phyloP scores from a whole-genome alignment of 1,284 basidiomycete species.

The Tranzscheliella williamsii region DNA sequence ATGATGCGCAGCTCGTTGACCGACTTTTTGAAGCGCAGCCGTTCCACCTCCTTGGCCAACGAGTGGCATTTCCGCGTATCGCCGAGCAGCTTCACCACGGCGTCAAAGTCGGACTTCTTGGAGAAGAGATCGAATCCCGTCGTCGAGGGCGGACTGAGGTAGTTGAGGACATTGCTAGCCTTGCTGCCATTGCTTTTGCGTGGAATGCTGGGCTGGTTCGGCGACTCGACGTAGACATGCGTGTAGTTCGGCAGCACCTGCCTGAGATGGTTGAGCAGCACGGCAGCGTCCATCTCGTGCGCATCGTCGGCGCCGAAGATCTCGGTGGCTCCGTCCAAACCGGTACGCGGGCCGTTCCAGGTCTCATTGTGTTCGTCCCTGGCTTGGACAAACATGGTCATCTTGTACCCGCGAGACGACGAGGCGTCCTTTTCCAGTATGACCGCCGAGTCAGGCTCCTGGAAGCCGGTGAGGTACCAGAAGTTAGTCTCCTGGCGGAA shows the following conservation, averaged over 20 bases:
- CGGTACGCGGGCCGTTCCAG: constrained; percentile 83
- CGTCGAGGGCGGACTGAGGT: constrained; percentile 50
- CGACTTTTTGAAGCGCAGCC: constrained; percentile 49
- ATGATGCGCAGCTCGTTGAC: constrained; percentile 55
- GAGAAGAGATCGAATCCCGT: constrained; percentile 50
- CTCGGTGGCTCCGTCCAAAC: constrained; percentile 47
- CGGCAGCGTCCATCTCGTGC: constrained; percentile 41
- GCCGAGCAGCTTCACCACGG: constrained; percentile 47
- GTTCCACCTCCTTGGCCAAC: constrained; percentile 47
- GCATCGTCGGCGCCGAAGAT: constrained; percentile 59
- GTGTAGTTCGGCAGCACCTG: constrained; percentile 33
- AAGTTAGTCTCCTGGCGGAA: constrained; percentile 72
- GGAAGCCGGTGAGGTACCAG: constrained; percentile 70
- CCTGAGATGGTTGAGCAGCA: constrained; percentile 46
- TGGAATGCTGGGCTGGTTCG: constrained; percentile 41
- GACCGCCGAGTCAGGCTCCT: constrained; percentile 87
- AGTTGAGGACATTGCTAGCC: constrained; percentile 49
- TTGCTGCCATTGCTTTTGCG: constrained; percentile 23
- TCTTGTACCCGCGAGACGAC: constrained; percentile 76
- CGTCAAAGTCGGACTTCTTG: constrained; percentile 57
- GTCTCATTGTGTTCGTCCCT: constrained; percentile 77
- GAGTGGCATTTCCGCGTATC: constrained; percentile 52
- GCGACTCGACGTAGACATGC: constrained; percentile 57
- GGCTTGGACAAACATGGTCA: constrained; percentile 80
- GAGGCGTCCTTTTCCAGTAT: constrained; percentile 62